Evolutionary conservation across 441 rosid species (phyloP).

Genomic region (Macaranga tanarius): DNA sequence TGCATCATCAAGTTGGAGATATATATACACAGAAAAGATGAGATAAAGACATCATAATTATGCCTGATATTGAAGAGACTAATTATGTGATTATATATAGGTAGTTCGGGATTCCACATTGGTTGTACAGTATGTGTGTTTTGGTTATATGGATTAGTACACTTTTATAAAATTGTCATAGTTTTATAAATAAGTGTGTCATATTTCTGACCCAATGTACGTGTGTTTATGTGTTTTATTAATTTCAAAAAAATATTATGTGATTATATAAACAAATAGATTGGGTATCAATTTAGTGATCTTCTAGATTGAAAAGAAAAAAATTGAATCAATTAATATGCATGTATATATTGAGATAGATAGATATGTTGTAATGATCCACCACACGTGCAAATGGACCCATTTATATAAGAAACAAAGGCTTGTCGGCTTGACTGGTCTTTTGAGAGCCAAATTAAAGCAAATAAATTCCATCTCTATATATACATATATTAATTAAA

Average conservation of each 20-base stretch:
- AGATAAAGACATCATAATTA: slow-evolving; percentile 8
- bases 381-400: slow-evolving; percentile 56
- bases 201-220: too few species aligned
- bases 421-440: slow-evolving; percentile 61
- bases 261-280: slow-evolving; percentile 4
- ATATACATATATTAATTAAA: not conserved
- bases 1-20: not conserved
- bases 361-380: slow-evolving; percentile 35
- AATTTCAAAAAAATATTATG: too few species aligned
- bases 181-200: too few species aligned
- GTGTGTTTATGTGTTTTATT: too few species aligned
- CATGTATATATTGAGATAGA: slow-evolving; percentile 1
- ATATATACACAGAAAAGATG: not conserved
- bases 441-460: slow-evolving; percentile 16
- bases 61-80: slow-evolving; percentile 3
- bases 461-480: slow-evolving; percentile 33
- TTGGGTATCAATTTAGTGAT: not conserved
- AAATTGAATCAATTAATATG: too few species aligned
- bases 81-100: not conserved
- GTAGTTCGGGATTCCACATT: too few species aligned
- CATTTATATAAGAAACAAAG: slow-evolving; percentile 32
- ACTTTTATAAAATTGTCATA: too few species aligned
- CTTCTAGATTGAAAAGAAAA: slow-evolving; percentile 22
- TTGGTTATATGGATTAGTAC: too few species aligned
- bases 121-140: too few species aligned